Base-by-base conservation (phyloP, 169 alveolate genomes). In the Amoebophrya sp. region DNA sequence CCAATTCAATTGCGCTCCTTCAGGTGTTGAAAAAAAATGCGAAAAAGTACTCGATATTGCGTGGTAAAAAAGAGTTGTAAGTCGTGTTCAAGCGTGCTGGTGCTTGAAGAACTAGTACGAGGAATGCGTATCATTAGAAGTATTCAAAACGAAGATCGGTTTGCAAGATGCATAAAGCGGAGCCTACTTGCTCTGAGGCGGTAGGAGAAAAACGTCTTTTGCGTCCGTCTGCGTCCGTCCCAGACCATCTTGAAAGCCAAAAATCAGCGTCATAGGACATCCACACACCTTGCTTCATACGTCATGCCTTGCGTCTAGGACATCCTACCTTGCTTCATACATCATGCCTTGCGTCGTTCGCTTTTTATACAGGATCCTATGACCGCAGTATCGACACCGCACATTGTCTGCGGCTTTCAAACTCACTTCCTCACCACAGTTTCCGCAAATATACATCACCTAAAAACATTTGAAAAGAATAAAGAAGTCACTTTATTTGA, bases 301-400 rank as follows among this genome's bases (percentile, higher is more conserved):
- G 29, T 18, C 18, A 12, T 47, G 6, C 65, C 29, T 18, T 18
- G 65, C 65, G 6, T 47, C 18, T 47, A n/a, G n/a, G n/a, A 6
- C 65, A 47, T 47, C 65, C 65, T 47, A 65, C 83, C 83, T 65
- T 18, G 83, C 83, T 65, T 65, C 83, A 36, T 65, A 65, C 83
- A 65, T 65, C 83, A 65, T 65, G 2, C 83, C 83, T 10, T 1
- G 10, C n/a, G 12, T 6, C n/a, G 83, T 65, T 26, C 83, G 12
- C 83, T 65, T 65, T 36, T 65, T 65, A 36, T 65, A 65, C 36
- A 65, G 26, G 33, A 65, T 65, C 18, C 83, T 29, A 26, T 65
- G 83, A 26, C 83, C 83, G 83, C 83, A 65, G 83, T 65, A 26
- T 65, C 83, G 12, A 26, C 83, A 65, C 33, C 83, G 83, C 2